Conservation (phyloP, 2,329 filamentous ascomycete genomes). For the Apiospora hydei region DNA sequence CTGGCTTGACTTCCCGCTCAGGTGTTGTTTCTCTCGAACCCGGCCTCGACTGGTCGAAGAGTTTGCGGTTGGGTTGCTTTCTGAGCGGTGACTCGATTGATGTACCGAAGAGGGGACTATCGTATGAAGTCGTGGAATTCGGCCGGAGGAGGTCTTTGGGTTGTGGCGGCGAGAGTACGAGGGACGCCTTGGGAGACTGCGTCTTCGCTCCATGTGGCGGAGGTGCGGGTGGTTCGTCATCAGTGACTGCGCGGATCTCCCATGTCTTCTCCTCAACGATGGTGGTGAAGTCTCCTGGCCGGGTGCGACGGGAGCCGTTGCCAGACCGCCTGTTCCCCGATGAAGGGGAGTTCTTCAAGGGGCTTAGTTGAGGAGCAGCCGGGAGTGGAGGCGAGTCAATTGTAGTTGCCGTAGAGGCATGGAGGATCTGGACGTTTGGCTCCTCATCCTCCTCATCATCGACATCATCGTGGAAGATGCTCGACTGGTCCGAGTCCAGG, state of each 20-base stretch:
- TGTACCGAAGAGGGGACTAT: constrained; percentile 43
- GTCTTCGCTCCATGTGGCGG: constrained; percentile 41
- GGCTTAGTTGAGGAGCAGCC: constrained; percentile 55
- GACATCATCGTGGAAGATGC: constrained; percentile 55
- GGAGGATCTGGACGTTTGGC: constrained; percentile 43
- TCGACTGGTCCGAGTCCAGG: constrained; percentile 45
- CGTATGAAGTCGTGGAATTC: constrained; percentile 35
- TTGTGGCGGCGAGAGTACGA: constrained; percentile 30
- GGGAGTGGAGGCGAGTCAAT: constrained; percentile 55
- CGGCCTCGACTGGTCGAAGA: constrained; percentile 38
- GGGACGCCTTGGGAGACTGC: constrained; percentile 40
- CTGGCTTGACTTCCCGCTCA: constrained; percentile 27
- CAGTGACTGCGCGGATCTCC: constrained; percentile 46
- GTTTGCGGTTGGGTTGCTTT: constrained; percentile 38
- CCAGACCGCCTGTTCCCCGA: constrained; percentile 54
- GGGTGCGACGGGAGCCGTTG: constrained; percentile 43
- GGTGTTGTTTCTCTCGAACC: constrained; percentile 28
- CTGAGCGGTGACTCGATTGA: constrained; percentile 41
- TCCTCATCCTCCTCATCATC: constrained; percentile 48
- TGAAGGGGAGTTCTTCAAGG: constrained; percentile 59
- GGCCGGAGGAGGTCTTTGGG: constrained; percentile 26
- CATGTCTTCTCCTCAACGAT: constrained; percentile 57
- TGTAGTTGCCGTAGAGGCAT: constrained; percentile 40
- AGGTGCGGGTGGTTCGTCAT: constrained; percentile 34
- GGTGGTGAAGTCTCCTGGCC: constrained; percentile 52